Conservation (phyloP, 805 yeast species). For the Yarrowia hollandica region DNA sequence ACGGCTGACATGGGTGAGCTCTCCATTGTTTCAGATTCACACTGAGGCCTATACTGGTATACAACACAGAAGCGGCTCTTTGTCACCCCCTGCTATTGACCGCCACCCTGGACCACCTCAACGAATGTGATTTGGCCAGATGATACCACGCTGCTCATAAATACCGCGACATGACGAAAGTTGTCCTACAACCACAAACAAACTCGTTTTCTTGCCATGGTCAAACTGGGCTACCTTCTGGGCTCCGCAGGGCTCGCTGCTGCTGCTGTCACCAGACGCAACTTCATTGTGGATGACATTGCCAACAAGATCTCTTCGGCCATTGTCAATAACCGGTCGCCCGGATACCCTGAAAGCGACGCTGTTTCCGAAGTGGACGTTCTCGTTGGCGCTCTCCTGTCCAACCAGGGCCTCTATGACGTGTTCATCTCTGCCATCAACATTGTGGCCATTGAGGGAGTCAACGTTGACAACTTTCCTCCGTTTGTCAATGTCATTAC, state of each 20-base stretch:
- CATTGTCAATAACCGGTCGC: not conserved
- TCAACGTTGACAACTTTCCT: not conserved
- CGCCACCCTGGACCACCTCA: too few species aligned
- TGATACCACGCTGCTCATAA: too few species aligned
- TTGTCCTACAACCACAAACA: too few species aligned
- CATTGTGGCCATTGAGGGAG: not conserved
- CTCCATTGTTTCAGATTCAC: too few species aligned
- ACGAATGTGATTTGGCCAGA: too few species aligned
- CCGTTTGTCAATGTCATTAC: not conserved
- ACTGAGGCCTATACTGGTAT: too few species aligned
- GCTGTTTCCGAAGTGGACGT: not conserved
- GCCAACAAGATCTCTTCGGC: not conserved
- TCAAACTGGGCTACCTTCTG: not conserved
- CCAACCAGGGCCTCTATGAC: not conserved
- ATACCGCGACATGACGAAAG: too few species aligned
- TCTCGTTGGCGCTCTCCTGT: not conserved
- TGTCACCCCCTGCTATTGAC: too few species aligned
- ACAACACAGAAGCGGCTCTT: too few species aligned
- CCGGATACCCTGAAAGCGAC: not conserved
- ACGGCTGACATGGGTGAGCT: too few species aligned
- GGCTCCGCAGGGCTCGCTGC: not conserved
- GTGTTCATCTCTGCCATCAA: not conserved
- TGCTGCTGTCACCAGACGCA: not conserved
- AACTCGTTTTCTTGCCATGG: slow-evolving; percentile 7
- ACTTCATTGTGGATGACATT: not conserved